phyloP scores from a whole-genome alignment of 352 stramenopile species.

The Thraustotheca clavata region DNA sequence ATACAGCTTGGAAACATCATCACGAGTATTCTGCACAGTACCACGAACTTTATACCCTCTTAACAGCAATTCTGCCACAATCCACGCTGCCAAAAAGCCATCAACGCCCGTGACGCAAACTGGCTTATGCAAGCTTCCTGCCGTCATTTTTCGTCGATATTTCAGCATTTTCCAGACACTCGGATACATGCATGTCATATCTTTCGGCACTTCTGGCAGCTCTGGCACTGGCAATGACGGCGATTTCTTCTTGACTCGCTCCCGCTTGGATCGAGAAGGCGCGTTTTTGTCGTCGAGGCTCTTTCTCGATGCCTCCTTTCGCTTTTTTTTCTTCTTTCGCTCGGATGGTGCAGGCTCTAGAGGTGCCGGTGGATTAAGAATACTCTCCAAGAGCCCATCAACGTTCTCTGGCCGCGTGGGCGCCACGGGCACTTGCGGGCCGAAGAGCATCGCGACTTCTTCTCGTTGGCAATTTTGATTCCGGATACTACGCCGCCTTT shows the following conservation, averaged over 20 bases:
- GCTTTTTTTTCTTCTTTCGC: constrained; percentile 19
- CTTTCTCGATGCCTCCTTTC: neutral
- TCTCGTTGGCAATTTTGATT: neutral
- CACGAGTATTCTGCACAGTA: constrained; percentile 78
- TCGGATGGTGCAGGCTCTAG: neutral
- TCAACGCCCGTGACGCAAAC: constrained; percentile 84
- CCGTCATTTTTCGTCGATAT: constrained; percentile 76
- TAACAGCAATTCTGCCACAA: constrained; percentile 68
- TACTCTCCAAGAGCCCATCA: neutral
- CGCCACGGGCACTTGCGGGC: constrained; percentile 10
- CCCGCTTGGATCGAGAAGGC: constrained; percentile 10
- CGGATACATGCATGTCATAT: constrained; percentile 51
- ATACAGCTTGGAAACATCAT: constrained; percentile 75
- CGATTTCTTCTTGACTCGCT: constrained; percentile 13
- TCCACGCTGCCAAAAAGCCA: constrained; percentile 78
- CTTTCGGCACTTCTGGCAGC: neutral
- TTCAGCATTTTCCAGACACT: constrained; percentile 70
- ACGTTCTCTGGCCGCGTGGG: neutral
- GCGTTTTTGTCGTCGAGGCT: neutral
- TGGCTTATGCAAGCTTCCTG: constrained; percentile 53
- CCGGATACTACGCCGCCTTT: constrained; percentile 11
- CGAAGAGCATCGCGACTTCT: constrained; percentile 7
- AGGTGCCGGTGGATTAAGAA: constrained; percentile 5
- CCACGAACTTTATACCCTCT: constrained; percentile 74
- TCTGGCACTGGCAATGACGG: neutral